Conservation (phyloP, 495 filamentous ascomycete species). For the Tuber brumale region DNA sequence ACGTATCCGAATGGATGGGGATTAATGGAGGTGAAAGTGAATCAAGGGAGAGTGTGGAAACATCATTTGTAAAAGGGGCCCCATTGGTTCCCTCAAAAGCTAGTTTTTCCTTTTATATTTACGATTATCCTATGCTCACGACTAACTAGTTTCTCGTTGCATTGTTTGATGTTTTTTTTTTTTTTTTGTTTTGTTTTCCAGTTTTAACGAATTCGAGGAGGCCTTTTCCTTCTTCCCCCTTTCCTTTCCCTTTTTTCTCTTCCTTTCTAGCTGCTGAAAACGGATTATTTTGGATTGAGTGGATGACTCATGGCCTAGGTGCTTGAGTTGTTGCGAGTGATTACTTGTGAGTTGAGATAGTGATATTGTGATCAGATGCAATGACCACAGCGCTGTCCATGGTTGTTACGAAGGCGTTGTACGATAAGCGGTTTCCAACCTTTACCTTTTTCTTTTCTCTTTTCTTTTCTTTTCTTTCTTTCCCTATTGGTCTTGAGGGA, state of each 20-base stretch:
- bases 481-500: not conserved
- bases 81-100: not conserved
- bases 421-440: not conserved
- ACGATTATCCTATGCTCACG: constrained; percentile 4
- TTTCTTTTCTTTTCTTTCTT: not conserved
- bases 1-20: not conserved
- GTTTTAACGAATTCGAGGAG: constrained; percentile 2
- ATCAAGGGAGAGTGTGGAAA: not conserved
- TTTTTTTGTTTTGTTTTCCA: not conserved
- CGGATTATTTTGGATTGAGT: constrained; percentile 2
- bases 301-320: not conserved
- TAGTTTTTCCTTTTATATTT: not conserved
- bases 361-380: not conserved
- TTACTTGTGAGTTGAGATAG: constrained; percentile 13
- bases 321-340: constrained; percentile 15
- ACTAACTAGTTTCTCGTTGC: not conserved
- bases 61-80: not conserved
- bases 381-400: not conserved
- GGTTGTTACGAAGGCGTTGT: not conserved
- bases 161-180: not conserved
- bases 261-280: constrained; percentile 3
- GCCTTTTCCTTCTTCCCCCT: not conserved
- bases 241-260: not conserved
- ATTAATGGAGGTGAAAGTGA: not conserved
- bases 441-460: not conserved